Conservation (phyloP, 2,329 filamentous ascomycete species). For the Cadophora sp. region DNA sequence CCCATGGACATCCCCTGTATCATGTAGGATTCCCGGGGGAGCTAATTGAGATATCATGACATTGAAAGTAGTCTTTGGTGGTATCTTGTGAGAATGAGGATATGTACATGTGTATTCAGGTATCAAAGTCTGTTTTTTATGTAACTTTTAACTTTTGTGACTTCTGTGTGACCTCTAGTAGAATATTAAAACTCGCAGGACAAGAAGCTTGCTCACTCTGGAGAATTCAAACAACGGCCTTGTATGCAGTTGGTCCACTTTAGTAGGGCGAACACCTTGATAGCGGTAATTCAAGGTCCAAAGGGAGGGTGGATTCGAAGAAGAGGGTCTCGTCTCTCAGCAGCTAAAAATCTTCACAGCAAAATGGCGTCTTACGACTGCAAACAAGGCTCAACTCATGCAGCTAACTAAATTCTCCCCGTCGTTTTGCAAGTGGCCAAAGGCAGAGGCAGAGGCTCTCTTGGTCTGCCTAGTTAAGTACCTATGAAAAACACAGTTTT, state of each 20-base stretch:
- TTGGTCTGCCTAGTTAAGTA: neutral
- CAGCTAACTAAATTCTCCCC: conserved; percentile 16
- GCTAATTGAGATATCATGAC: conserved; percentile 43
- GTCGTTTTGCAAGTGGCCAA: conserved; percentile 24
- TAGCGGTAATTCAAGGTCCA: conserved; percentile 7
- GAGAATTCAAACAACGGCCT: neutral
- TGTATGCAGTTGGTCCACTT: neutral
- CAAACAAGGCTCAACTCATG: conserved; percentile 19
- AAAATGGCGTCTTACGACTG: conserved; percentile 26
- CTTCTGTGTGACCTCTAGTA: too few relatives aligned
- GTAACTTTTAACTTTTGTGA: conserved; percentile 5
- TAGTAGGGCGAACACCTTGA: neutral
- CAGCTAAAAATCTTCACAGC: conserved; percentile 22
- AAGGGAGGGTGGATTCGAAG: neutral
- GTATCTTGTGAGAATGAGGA: conserved; percentile 16
- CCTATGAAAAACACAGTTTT: conserved; percentile 25
- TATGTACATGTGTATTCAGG: conserved; percentile 6
- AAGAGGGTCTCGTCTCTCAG: conserved; percentile 3
- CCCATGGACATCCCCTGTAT: conserved; percentile 38
- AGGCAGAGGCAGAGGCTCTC: conserved; percentile 25
- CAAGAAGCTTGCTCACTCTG: neutral
- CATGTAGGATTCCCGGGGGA: conserved; percentile 42
- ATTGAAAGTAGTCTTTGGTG: conserved; percentile 13
- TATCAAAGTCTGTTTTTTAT: neutral
- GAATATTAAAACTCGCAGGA: neutral